Evolutionary conservation across 2,329 filamentous ascomycete species (phyloP), one percentile per base, ranked within the genome.

Genomic region (Epichloe sylvatica): DNA sequence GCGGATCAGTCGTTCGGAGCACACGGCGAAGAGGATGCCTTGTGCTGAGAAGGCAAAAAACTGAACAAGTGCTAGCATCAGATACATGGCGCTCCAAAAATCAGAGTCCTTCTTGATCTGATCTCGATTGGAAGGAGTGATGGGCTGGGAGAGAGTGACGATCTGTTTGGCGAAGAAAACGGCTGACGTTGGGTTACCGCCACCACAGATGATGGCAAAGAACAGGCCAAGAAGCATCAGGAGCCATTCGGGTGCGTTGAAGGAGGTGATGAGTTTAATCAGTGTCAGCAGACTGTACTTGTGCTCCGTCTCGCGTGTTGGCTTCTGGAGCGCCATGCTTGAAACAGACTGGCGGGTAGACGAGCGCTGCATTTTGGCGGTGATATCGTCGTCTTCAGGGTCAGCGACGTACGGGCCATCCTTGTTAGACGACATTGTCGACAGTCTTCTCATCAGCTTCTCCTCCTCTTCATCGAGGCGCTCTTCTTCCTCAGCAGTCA

Each of bases 81-180:
- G 75, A 65, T 84, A 95, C 88, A 95, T 94, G 59, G 81, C 70
- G 50, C 80, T 82, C 88, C 88, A 96, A 64, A 95, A 95, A 61
- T 88, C 80, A 19, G 84, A 81, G 52, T 91, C 77, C 17, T 75
- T 71, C 55, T 83, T 78, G 47, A 94, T 73, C 49, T 79, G 66
- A 33, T 62, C 66, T 40, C 71, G 78, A 63, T 73, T 72, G 36
- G 56, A 64, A 15, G 68, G 65, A 25, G 72, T 77, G 19, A 82
- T 56, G 11, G 67, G 64, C 2, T 65, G 68, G 7, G 82, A 78
- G 12, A 92, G 73, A 8, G 81, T 78, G 52, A 79, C 78, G 64
- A 97, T 90, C 51, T 88, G 78, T 66, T 96, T 95, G 59, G 89
- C 84, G 60, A 96, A 94, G 67, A 97, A 84, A 55, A 96, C 79